phyloP scores from a whole-genome alignment of 192 early-diverging fungal species.

The Backusella parvicylindrica region DNA sequence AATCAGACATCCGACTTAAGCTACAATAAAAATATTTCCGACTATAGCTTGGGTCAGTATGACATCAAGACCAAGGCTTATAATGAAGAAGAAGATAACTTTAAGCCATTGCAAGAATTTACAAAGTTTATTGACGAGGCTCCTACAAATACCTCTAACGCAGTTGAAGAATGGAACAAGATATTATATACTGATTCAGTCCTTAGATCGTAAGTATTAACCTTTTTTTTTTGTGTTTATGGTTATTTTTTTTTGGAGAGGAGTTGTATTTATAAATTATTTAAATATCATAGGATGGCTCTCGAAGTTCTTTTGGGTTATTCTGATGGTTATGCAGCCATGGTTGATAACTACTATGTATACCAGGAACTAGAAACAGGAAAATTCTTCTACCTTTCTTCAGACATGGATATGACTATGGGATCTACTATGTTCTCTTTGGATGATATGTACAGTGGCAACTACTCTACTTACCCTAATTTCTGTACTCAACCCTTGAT shows the following conservation, averaged over 20 bases:
- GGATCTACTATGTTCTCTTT: constrained; percentile 16
- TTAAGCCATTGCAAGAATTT: constrained; percentile 15
- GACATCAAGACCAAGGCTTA: constrained; percentile 10
- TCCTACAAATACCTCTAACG: constrained; percentile 8
- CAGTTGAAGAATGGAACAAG: constrained; percentile 19
- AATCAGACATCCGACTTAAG: neutral
- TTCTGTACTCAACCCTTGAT: constrained; percentile 22
- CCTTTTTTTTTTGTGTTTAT: neutral
- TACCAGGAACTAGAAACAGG: constrained; percentile 37
- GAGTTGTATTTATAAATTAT: neutral
- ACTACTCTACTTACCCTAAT: constrained; percentile 11
- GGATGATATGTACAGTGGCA: constrained; percentile 17
- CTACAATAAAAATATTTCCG: neutral
- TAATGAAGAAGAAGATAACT: neutral
- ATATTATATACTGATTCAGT: constrained; percentile 18
- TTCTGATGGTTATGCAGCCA: constrained; percentile 31
- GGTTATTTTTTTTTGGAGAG: neutral
- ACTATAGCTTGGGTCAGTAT: constrained; percentile 13
- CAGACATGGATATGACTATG: constrained; percentile 38
- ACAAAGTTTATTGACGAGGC: constrained; percentile 26
- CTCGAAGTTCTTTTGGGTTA: constrained; percentile 35
- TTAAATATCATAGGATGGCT: constrained; percentile 19
- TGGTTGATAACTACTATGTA: constrained; percentile 37
- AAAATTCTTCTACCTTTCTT: constrained; percentile 34
- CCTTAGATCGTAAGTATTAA: constrained; percentile 19